Conservation (phyloP, 2,329 filamentous ascomycete genomes). For the Boeremia lycopersici region DNA sequence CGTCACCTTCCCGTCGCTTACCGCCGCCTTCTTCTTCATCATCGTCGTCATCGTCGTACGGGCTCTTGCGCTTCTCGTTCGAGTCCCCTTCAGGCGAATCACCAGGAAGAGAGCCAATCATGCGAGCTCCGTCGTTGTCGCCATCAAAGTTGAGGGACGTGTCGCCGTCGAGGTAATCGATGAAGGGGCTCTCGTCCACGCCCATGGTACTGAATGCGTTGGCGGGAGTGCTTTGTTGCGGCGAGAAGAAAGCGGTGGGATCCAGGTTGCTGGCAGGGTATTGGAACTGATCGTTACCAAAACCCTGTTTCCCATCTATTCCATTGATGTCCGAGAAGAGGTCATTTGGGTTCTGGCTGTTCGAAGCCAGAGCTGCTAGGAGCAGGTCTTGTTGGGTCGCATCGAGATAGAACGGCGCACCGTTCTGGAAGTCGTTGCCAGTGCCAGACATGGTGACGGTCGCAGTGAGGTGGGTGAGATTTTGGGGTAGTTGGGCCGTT, state of each 20-base stretch:
- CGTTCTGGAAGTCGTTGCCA: slow-evolving; percentile 48
- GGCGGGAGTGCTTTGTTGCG: slow-evolving; percentile 45
- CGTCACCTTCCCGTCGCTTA: slow-evolving; percentile 81
- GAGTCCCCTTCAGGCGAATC: slow-evolving; percentile 58
- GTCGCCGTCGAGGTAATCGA: slow-evolving; percentile 81
- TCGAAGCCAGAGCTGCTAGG: slow-evolving; percentile 55
- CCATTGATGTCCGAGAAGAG: slow-evolving; percentile 28
- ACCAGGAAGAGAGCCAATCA: slow-evolving; percentile 78
- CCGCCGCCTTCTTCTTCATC: slow-evolving; percentile 68
- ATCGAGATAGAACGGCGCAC: slow-evolving; percentile 52
- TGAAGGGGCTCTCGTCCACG: slow-evolving; percentile 75
- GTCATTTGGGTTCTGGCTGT: slow-evolving; percentile 46
- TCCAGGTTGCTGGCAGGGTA: slow-evolving; percentile 44
- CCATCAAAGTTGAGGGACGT: slow-evolving; percentile 77
- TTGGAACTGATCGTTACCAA: slow-evolving; percentile 36
- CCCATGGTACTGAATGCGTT: slow-evolving; percentile 54
- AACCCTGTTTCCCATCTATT: slow-evolving; percentile 18
- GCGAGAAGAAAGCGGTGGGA: slow-evolving; percentile 44
- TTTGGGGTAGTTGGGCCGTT: slow-evolving; percentile 2
- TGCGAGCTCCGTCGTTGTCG: slow-evolving; percentile 60
- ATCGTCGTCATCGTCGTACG: slow-evolving; percentile 67
- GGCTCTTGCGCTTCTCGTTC: slow-evolving; percentile 70
- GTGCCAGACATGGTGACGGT: slow-evolving; percentile 44
- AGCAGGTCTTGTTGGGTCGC: slow-evolving; percentile 56
- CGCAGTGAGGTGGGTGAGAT: slow-evolving; percentile 23